Percentiles rank a stretch among this genome's conserved stretches.
Conservation (phyloP, 2,329 filamentous ascomycete genomes). For the Xylariaceae sp. region DNA sequence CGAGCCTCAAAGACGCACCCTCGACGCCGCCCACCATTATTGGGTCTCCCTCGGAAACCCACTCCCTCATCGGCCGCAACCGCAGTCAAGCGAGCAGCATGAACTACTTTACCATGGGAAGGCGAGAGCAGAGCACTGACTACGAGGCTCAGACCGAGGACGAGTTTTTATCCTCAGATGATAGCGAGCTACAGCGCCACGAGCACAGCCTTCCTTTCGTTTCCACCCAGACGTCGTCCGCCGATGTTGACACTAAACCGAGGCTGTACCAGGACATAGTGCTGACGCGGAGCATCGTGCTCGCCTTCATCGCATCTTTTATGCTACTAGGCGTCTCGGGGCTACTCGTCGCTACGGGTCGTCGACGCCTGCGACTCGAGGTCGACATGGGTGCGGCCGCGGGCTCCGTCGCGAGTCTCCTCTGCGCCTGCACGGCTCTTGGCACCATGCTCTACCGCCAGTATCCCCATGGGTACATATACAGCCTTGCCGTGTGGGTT, state of each 20-base stretch:
- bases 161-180: slow-evolving; percentile 27
- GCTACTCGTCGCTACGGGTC: slow-evolving; percentile 62
- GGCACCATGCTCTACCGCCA: slow-evolving; percentile 51
- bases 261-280: slow-evolving; percentile 48
- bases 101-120: slow-evolving; percentile 29
- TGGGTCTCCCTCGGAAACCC: slow-evolving; percentile 21
- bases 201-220: background rate
- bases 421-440: slow-evolving; percentile 57
- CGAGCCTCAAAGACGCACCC: slow-evolving; percentile 4
- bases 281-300: slow-evolving; percentile 48
- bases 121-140: background rate
- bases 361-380: slow-evolving; percentile 60
- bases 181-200: background rate
- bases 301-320: slow-evolving; percentile 54
- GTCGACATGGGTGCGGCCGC: slow-evolving; percentile 69
- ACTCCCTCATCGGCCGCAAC: slow-evolving; percentile 24
- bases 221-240: slow-evolving; percentile 45
- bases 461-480: slow-evolving; percentile 35
- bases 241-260: slow-evolving; percentile 46
- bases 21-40: background rate
- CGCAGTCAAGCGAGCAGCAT: slow-evolving; percentile 2
- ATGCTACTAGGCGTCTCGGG: slow-evolving; percentile 59
- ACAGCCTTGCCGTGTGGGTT: slow-evolving; percentile 39
- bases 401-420: slow-evolving; percentile 61
- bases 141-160: slow-evolving; percentile 35